Evolutionary conservation across 192 early-diverging fungal species (phyloP).

Genomic region (Phlyctochytrium arcticum): DNA sequence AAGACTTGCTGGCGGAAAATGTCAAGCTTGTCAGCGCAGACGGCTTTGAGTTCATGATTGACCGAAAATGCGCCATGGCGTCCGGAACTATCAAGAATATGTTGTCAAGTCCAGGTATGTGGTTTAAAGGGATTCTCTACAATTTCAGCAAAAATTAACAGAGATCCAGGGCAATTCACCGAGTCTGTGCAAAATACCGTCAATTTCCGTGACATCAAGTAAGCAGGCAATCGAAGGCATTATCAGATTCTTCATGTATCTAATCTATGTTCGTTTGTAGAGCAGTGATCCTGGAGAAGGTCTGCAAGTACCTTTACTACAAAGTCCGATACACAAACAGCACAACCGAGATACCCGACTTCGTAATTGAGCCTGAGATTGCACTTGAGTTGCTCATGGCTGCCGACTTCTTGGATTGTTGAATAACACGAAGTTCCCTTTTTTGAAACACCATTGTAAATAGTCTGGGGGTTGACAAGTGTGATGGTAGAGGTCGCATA

Average conservation of each 20-base stretch:
- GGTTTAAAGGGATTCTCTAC: background rate
- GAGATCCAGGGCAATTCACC: constrained; percentile 72
- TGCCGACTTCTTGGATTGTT: constrained; percentile 93
- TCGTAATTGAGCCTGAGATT: constrained; percentile 81
- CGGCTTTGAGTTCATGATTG: constrained; percentile 85
- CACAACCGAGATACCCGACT: constrained; percentile 78
- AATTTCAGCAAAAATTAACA: background rate
- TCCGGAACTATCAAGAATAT: constrained; percentile 95
- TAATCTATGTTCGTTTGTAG: constrained; percentile 32
- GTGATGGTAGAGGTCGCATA: too few species aligned
- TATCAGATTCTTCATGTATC: background rate
- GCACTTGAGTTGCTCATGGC: constrained; percentile 91
- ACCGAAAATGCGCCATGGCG: constrained; percentile 80
- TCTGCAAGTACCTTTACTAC: constrained; percentile 92
- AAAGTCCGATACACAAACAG: constrained; percentile 70
- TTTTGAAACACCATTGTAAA: too few species aligned
- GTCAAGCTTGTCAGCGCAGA: constrained; percentile 87
- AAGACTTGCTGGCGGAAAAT: constrained; percentile 40
- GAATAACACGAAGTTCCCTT: too few species aligned
- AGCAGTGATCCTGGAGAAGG: constrained; percentile 85
- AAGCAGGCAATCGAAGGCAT: constrained; percentile 6
- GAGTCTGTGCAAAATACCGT: constrained; percentile 87
- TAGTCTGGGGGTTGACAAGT: too few species aligned
- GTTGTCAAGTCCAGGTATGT: constrained; percentile 76
- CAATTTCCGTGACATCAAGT: constrained; percentile 90